Percentiles rank a stretch among this genome's conserved stretches.
Evolutionary conservation across 75 land plant genomes (phyloP).

Genomic region (Azolla pinnata): DNA sequence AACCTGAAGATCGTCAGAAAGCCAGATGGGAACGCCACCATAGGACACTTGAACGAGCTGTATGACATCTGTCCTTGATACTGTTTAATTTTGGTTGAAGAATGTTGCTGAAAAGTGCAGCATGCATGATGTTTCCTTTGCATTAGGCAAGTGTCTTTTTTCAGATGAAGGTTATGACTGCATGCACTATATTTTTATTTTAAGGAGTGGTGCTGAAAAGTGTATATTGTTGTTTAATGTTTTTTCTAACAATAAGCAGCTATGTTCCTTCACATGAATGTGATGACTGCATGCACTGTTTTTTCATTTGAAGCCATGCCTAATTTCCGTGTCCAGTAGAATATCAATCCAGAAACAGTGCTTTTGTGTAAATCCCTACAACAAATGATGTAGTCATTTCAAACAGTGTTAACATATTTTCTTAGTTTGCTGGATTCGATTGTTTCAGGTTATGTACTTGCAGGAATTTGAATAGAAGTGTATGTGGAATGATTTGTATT

Average conservation of each 20-base stretch:
- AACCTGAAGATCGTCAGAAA: slow-evolving; percentile 66
- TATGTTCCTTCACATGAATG: no score
- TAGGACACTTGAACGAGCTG: slow-evolving; percentile 64
- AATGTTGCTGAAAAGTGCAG: not conserved
- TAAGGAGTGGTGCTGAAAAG: no score
- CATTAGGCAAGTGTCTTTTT: not conserved
- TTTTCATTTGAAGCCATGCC: no score
- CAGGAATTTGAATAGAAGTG: not conserved
- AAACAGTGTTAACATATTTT: not conserved
- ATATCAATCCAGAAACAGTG: no score
- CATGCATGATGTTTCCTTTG: not conserved
- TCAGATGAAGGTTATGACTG: no score
- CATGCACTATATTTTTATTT: no score
- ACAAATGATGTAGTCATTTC: not conserved
- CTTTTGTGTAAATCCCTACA: no score
- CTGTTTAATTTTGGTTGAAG: not conserved
- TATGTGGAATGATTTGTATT: not conserved
- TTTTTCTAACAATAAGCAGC: no score
- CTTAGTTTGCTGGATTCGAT: not conserved
- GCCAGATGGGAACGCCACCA: slow-evolving; percentile 59
- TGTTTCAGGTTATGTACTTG: not conserved
- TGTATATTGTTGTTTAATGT: no score
- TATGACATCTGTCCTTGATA: slow-evolving; percentile 7
- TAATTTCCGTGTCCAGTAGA: no score
- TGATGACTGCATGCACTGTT: no score